Evolutionary conservation across 1,284 basidiomycete species (phyloP), one percentile per base, ranked within the genome.

Genomic region (Ceratobasidium sp.): DNA sequence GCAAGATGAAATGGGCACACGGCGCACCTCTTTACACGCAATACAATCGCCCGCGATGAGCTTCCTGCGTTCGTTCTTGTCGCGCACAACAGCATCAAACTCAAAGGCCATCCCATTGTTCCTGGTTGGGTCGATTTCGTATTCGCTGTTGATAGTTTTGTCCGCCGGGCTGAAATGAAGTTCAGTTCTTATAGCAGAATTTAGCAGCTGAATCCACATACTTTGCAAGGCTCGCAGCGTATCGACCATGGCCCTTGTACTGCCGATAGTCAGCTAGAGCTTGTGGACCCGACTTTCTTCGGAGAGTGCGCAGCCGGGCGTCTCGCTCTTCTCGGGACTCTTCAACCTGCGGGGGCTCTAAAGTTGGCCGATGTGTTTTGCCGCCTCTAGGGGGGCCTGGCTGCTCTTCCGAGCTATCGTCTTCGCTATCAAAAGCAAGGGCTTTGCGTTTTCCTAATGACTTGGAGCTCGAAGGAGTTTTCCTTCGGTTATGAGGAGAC

Each of bases 21-120:
- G 24, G 84, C 89, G 77, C 79, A 94, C 95, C 64, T 90, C 92
- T 54, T 85, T 87, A 81, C 95, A 98, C 76, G 90, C 92, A 78
- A 93, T 92, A 81, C 95, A 98, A 77, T 94, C 93, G 0, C 85
- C 88, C 5, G 87, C 95, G 63, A 91, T 85, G 85, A 97, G 86
- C 75, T 84, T 83, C 78, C 85, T 86, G 54, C 95, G 84, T 58
- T 88, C 87, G 16, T 88, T 86, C 79, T 87, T 92, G 64, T 84
- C 85, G 41, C 95, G 85, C 37, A 94, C 92, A 31, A 94, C 92
- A 66, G 90, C 88, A 66, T 95, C 90, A 79, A 87, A 96, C 78
- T 90, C 88, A 79, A 88, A 90, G 53, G 83, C 83, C 6, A 89
- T 76, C 0, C 93, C 93, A 1, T 85, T 84, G 80, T 96, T 96